Evolutionary conservation across 345 rosid species (phyloP), one percentile per base, ranked within the genome.

Genomic region (Populus alba): DNA sequence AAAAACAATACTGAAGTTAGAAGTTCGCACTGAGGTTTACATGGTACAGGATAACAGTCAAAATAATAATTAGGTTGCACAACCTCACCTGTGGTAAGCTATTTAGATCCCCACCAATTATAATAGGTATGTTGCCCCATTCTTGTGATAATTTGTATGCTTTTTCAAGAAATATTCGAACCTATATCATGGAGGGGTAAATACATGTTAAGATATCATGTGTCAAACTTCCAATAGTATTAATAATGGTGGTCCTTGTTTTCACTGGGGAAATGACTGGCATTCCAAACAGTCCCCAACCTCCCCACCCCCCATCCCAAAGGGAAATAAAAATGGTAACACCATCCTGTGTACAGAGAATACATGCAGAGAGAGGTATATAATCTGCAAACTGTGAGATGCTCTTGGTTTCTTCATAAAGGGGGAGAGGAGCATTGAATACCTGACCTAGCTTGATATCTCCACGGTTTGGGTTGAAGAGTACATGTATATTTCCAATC

Each of bases 401-500:
- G 47, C 47, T 43, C 47, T 43, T 43, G 4, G 15, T 29, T 66
- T 66, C n/a, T 66, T 29, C 78, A 81, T 65, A 10, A 41, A 3
- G 47, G 47, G 47, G 47, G 47, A 43, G 33, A 31, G 47, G 53
- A 83, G 71, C 68, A 80, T 72, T 38, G 25, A 75, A 61, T 85
- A 91, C 97, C 97, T 92, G 97, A 75, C 98, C 98, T 29, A 93
- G 86, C 86, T 95, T 92, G 77, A 93, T 86, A 82, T 93, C 97
- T 76, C 99, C 99, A 69, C 95, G 96, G 70, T 87, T 93, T 29
- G 94, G 97, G 81, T 95, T 92, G 83, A 86, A 92, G 22, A 95
- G 84, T 74, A 90, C 92, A 84, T 92, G 97, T 82, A 88, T 89
- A 82, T 93, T 91, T 71, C 91, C 97, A 66, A 93, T 88, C 81